phyloP scores from a whole-genome alignment of 2,329 filamentous ascomycete genomes.

The Neopestalotiopsis sp. region DNA sequence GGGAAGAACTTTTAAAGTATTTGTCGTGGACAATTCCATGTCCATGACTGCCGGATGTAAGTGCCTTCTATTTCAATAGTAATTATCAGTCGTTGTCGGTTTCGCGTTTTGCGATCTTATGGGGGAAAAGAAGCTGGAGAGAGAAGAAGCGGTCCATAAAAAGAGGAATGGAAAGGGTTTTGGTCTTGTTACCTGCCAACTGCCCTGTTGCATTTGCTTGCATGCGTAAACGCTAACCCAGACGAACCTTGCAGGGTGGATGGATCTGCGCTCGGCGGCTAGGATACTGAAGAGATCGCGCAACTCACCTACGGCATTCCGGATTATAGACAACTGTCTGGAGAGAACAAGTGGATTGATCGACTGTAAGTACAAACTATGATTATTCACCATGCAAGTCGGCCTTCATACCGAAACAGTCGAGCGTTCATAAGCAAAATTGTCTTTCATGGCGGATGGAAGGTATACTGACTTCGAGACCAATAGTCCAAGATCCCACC shows the following conservation, averaged over 20 bases:
- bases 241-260: not conserved
- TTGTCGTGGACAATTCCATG: slow-evolving; percentile 4
- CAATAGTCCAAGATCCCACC: slow-evolving; percentile 12
- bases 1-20: not conserved
- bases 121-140: not conserved
- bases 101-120: not conserved
- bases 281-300: not conserved
- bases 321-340: slow-evolving; percentile 9
- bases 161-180: not conserved
- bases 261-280: not conserved
- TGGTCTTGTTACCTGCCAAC: not conserved
- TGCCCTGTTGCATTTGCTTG: not conserved
- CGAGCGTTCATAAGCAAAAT: too few species aligned
- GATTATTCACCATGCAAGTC: not conserved
- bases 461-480: not conserved
- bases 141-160: not conserved
- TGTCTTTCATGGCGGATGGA: too few species aligned
- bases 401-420: too few species aligned
- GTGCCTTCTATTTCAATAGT: too few species aligned
- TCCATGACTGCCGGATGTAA: not conserved
- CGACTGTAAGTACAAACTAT: not conserved
- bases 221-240: not conserved
- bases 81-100: not conserved
- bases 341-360: not conserved
- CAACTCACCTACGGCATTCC: slow-evolving; percentile 6